Conservation (phyloP, 192 early-diverging fungal genomes). For the Thoreauomyces humboldtii region DNA sequence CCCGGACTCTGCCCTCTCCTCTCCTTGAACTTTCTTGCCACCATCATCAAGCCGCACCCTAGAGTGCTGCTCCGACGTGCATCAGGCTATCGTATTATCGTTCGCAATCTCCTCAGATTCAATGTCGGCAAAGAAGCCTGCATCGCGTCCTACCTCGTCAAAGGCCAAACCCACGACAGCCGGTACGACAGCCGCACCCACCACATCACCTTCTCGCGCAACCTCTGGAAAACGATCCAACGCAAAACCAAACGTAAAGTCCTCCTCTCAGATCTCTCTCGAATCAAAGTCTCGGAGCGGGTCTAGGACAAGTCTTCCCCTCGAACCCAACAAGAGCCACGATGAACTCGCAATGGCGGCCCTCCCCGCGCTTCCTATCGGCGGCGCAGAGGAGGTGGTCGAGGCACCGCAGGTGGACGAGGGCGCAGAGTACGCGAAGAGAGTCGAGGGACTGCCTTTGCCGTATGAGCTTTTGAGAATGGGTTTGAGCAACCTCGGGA, state of each 20-base stretch:
- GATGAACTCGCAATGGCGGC: neutral
- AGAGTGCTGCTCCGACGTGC: no score
- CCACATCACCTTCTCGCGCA: neutral
- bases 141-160: conserved; percentile 1
- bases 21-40: no score
- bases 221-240: neutral
- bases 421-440: conserved; percentile 12
- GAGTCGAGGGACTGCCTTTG: conserved; percentile 14
- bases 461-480: conserved; percentile 30
- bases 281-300: neutral
- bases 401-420: conserved; percentile 10
- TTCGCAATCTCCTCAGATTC: no score
- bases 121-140: conserved; percentile 9
- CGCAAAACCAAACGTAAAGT: neutral
- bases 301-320: neutral
- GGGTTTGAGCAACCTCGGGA: conserved; percentile 38
- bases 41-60: no score
- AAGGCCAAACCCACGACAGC: neutral
- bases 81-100: no score
- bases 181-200: neutral
- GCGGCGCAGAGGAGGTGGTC: neutral
- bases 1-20: no score
- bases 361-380: neutral
- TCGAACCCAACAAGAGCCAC: neutral
- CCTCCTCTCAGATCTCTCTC: neutral